Conservation (phyloP, 2,329 filamentous ascomycete species). For the Aureobasidium sp. region DNA sequence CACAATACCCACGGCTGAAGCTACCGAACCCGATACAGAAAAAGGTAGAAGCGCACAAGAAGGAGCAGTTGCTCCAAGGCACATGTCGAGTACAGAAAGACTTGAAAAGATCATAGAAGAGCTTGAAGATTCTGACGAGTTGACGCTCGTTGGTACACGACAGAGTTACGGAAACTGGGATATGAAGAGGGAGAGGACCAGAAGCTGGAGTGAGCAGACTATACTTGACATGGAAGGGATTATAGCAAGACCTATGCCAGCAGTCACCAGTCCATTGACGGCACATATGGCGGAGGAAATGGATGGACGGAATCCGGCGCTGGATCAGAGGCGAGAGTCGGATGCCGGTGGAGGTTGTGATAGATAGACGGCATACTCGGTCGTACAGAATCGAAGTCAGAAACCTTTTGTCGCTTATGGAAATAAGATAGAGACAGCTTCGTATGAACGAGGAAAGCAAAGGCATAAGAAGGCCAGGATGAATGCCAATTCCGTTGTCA, state of each 20-base stretch:
- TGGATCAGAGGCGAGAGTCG: not conserved
- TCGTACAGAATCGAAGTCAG: not conserved
- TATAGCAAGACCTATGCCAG: not conserved
- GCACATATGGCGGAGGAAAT: not conserved
- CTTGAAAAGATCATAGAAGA: not conserved
- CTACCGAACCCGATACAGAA: not conserved
- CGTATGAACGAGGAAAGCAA: not conserved
- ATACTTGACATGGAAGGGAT: not conserved
- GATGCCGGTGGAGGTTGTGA: not conserved
- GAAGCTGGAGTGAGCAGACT: constrained; percentile 5
- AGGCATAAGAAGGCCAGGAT: not conserved
- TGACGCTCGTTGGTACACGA: not conserved
- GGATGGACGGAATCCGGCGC: not conserved
- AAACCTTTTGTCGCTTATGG: not conserved
- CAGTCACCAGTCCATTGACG: not conserved
- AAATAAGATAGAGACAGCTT: not conserved
- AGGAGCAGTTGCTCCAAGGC: not conserved
- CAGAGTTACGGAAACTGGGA: not conserved
- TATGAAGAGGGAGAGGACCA: not conserved
- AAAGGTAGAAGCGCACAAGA: not conserved
- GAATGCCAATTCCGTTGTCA: not conserved
- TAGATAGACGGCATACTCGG: not conserved
- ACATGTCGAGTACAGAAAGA: not conserved
- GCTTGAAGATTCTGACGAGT: not conserved
- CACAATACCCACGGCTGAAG: not conserved